Base-by-base conservation (phyloP, 2,329 filamentous ascomycete species). In the Monilinia laxa region DNA sequence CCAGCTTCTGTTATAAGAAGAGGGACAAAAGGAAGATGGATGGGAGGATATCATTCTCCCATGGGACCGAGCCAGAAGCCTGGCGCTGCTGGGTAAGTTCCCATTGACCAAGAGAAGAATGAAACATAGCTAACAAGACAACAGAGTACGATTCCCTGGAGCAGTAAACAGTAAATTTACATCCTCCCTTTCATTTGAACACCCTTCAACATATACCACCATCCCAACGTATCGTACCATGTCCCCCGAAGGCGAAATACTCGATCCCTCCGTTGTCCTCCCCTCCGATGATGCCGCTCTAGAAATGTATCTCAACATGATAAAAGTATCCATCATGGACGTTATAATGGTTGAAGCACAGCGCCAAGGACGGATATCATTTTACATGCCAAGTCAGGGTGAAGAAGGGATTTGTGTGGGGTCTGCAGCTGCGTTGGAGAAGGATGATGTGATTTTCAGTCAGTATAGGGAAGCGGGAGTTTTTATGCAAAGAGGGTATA, bases 341-440 rank as follows among this genome's bases (percentile, higher is more conserved):
- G 79, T 96, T 65, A 91, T 98, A 77, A 98, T 98, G 93, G 97
- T 97, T 75, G 95, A 99, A 75, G 93, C 95, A 0, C 95, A 99
- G 79, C 85, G 95, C 56, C 95, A 99, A 79, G 76, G 76, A 14
- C 71, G 76, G 31, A 49, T 77, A 25, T 74, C 71, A 62, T 99
- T 99, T 80, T 99, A 99, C 79, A 98, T 99, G 91, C 94, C 94
- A 9, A 69, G 65, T 42, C 59, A 70, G 49, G 71, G 72, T 3
- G 72, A 76, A 69, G 95, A 99, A 82, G 95, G 94, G 45, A 93
- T 97, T 63, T 91, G 92, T 54, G 89, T 99, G 2, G 95, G 93
- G 1, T 93, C 90, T 2, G 92, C 93, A 0, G 93, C 92, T 31
- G 93, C 92, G 16, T 79, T 99, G 68, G 83, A 87, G n/a, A 86